Conservation (phyloP, 306 rosid genomes). For the Casuarina cunninghamiana region DNA sequence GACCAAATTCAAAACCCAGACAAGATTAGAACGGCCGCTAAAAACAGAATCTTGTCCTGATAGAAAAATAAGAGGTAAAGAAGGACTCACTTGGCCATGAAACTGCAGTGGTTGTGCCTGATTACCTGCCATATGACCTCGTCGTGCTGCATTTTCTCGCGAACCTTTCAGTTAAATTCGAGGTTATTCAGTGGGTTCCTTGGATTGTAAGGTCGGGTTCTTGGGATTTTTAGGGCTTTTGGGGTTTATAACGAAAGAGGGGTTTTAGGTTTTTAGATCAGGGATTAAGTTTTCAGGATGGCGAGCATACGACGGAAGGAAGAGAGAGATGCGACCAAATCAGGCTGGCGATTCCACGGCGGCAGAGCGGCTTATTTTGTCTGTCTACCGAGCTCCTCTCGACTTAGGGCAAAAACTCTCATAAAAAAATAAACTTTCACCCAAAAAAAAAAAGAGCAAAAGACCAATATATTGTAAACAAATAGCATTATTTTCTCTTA, state of each 20-base stretch:
- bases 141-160: slow-evolving; percentile 42
- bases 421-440: too few species aligned
- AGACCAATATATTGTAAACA: too few species aligned
- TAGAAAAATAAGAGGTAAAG: neutral
- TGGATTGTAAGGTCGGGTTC: neutral
- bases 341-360: too few species aligned
- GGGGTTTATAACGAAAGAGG: neutral
- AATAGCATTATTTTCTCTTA: too few species aligned
- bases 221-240: neutral
- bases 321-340: too few species aligned
- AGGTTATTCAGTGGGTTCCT: neutral
- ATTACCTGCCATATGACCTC: slow-evolving; percentile 49
- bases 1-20: neutral
- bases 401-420: too few species aligned
- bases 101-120: slow-evolving; percentile 56
- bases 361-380: too few species aligned
- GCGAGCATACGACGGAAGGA: too few species aligned
- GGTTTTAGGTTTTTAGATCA: neutral
- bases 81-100: slow-evolving; percentile 46
- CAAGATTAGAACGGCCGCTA: neutral
- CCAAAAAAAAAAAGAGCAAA: too few species aligned
- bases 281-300: neutral
- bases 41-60: neutral
- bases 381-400: too few species aligned
- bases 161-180: neutral